A percentile compares a stretch with the other conserved stretches of the same genome.
phyloP scores from a whole-genome alignment of 2,329 filamentous ascomycete genomes.

The Gnomoniopsis smithogilvyi region DNA sequence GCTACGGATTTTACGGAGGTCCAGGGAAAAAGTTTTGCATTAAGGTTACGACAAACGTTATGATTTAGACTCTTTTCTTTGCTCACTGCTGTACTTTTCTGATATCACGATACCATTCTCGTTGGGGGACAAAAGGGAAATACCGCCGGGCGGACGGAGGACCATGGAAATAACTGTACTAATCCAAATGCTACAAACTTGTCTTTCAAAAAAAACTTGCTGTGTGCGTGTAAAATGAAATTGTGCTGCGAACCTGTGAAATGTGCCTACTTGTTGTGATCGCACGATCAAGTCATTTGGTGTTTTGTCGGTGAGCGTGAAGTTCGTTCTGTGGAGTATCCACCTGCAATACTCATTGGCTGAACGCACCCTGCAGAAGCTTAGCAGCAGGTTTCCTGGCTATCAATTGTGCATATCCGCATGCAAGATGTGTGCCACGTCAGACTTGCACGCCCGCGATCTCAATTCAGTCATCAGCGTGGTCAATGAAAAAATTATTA shows the following conservation, averaged over 20 bases:
- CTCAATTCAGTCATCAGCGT: background rate
- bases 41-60: conserved; percentile 5
- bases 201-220: background rate
- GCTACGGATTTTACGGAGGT: conserved; percentile 5
- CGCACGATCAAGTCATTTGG: background rate
- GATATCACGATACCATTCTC: conserved; percentile 14
- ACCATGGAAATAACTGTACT: conserved; percentile 13
- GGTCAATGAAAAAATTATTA: background rate
- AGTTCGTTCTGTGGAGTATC: background rate
- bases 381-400: background rate
- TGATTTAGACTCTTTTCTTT: conserved; percentile 3
- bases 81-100: background rate
- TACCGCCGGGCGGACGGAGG: conserved; percentile 10
- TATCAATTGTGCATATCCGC: background rate
- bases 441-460: background rate
- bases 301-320: conserved; percentile 10
- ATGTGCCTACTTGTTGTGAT: background rate
- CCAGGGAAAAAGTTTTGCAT: conserved; percentile 8
- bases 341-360: conserved; percentile 1
- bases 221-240: background rate
- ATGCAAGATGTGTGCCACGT: conserved; percentile 2
- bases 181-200: conserved; percentile 6
- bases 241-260: background rate
- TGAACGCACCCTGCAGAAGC: background rate
- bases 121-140: conserved; percentile 10